A percentile compares a stretch with the other conserved stretches of the same genome.
Conservation (phyloP, 345 rosid genomes). For the Eucalyptus tenuipes region DNA sequence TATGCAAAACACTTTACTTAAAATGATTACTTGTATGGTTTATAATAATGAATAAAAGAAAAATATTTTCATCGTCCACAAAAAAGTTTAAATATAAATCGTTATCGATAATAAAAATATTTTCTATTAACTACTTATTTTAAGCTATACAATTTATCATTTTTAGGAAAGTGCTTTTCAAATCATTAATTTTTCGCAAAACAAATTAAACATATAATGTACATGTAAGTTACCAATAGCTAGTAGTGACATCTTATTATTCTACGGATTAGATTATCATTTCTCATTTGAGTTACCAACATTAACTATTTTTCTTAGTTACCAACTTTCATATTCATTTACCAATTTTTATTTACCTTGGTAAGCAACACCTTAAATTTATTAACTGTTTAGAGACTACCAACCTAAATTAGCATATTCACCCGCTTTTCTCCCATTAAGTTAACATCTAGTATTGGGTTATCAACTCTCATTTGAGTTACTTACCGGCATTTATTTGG, state of each 20-base stretch:
- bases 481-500: background rate
- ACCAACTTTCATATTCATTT: background rate
- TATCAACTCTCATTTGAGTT: background rate
- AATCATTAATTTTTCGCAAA: fast-evolving
- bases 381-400: background rate
- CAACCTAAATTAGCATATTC: background rate
- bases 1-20: background rate
- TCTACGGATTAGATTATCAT: background rate
- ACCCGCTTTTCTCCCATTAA: background rate
- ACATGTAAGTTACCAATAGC: background rate
- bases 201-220: background rate
- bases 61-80: background rate
- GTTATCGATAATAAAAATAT: background rate
- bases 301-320: background rate
- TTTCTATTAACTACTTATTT: background rate
- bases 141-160: background rate
- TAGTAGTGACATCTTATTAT: background rate
- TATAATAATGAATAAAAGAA: background rate
- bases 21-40: background rate
- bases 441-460: background rate
- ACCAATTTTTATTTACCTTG: background rate
- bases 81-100: background rate
- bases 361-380: background rate
- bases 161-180: background rate
- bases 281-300: background rate